Conservation (phyloP, 1,284 basidiomycete species). For the Apiotrichum montevideense region DNA sequence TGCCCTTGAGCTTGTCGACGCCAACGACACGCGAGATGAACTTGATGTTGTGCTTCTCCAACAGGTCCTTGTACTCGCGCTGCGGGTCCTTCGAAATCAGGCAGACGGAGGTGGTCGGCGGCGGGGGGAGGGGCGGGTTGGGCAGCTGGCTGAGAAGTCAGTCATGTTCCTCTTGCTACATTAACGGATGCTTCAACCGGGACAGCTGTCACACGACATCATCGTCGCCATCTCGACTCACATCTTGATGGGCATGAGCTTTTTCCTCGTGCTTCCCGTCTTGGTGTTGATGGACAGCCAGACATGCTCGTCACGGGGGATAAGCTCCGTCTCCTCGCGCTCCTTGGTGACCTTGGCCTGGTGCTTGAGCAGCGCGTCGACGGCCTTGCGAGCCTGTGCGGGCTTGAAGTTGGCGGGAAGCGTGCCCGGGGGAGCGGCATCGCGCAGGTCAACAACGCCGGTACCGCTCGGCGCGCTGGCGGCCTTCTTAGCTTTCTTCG, state of each 20-base stretch:
- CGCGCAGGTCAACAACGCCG: conserved; percentile 2
- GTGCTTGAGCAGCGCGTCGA: conserved; percentile 67
- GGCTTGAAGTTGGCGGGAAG: conserved; percentile 51
- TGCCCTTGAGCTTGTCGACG: conserved; percentile 78
- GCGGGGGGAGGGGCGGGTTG: conserved; percentile 62
- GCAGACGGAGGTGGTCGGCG: conserved; percentile 75
- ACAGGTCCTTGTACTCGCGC: conserved; percentile 87
- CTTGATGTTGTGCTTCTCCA: conserved; percentile 67
- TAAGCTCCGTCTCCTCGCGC: conserved; percentile 66
- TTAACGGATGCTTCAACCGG: too few species aligned
- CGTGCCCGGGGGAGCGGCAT: conserved; percentile 17
- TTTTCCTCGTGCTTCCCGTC: conserved; percentile 65
- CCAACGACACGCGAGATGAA: conserved; percentile 92
- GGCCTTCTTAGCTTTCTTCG: conserved; percentile 15
- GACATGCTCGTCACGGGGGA: conserved; percentile 72
- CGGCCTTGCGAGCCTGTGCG: conserved; percentile 68
- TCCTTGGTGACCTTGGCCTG: conserved; percentile 59
- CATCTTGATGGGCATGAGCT: conserved; percentile 78
- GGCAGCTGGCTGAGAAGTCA: conserved; percentile 58
- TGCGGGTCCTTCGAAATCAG: conserved; percentile 95
- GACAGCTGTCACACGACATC: background rate
- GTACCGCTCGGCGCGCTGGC: conserved; percentile 3
- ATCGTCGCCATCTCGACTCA: conserved; percentile 48
- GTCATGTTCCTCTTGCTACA: too few species aligned
- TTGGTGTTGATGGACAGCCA: conserved; percentile 83